Base-by-base conservation (phyloP, 2,329 filamentous ascomycete species). In the Cercospora sp. region DNA sequence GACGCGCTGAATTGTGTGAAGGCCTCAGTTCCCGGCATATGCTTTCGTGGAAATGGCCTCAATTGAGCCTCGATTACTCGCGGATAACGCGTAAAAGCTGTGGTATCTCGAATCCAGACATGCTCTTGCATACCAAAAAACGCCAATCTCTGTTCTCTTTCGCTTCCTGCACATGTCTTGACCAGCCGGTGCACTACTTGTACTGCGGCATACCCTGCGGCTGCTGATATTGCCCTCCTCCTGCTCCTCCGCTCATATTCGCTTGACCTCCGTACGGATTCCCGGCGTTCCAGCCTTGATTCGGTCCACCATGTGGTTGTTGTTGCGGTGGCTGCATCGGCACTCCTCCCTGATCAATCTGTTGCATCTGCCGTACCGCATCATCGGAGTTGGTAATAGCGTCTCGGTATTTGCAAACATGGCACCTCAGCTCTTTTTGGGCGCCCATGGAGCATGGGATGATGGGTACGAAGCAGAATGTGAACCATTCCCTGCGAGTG, bases 401-500 rank as follows among this genome's bases (percentile, higher is more conserved):
- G 30, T 9, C 8, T 9, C 9, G 8, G 8, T 1, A 5, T 7
- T 32, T 10, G 85, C 91, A 94, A 78, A 93, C 88, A 75, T 88
- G 85, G 82, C 91, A 94, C 68, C 85, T 82, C 66, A 94, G 85
- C 75, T 93, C 90, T 73, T 79, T 79, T 74, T 79, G 80, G 0
- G 83, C 82, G 68, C 84, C 84, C 5, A 84, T 73, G 28, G 87
- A 89, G 75, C 93, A 89, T 0, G 91, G 91, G 28, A 94, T 84
- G 57, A 94, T 79, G 3, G 62, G 64, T 28, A 69, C 60, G 64
- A 71, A 73, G 61, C 72, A 73, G 62, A 73, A 89, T 5, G 91
- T 93, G 76, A 93, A 93, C 89, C 90, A 93, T 51, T 83, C 77
- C 80, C 80, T 81, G 53, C 7, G 32, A 7, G 8, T 16, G 16